phyloP scores from a whole-genome alignment of 768 basidiomycete genomes.

The Kwoniella mangroviensis region DNA sequence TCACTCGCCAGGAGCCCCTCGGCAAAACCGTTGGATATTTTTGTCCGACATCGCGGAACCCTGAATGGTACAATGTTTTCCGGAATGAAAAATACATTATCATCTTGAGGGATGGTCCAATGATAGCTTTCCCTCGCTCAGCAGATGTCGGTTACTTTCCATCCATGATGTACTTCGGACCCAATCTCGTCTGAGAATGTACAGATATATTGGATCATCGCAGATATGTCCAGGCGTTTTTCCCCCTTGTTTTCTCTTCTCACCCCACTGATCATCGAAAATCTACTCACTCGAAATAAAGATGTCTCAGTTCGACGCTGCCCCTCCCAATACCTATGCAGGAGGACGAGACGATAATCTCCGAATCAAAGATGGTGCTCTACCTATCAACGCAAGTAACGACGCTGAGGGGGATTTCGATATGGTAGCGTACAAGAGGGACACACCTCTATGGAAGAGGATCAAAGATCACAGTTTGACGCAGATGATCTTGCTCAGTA shows the following conservation, averaged over 20 bases:
- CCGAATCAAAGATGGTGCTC: neutral
- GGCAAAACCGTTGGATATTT: neutral
- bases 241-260: neutral
- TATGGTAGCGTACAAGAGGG: constrained; percentile 15
- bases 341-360: constrained; percentile 30
- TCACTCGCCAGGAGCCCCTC: neutral
- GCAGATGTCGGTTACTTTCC: neutral
- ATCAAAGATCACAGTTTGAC: constrained; percentile 31
- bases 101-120: neutral
- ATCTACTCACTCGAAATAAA: neutral
- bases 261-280: neutral
- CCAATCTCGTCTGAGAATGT: no score
- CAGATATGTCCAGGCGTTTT: neutral
- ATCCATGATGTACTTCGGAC: no score
- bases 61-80: neutral
- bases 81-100: neutral
- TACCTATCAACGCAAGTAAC: neutral
- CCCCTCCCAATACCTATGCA: constrained; percentile 34
- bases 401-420: constrained; percentile 19
- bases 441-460: constrained; percentile 29
- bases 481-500: constrained; percentile 33
- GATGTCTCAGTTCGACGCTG: constrained; percentile 25
- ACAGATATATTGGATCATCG: no score
- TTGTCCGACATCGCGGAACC: neutral
- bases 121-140: neutral